Base-by-base conservation (phyloP, 2,329 filamentous ascomycete species). In the Alternaria sp. region DNA sequence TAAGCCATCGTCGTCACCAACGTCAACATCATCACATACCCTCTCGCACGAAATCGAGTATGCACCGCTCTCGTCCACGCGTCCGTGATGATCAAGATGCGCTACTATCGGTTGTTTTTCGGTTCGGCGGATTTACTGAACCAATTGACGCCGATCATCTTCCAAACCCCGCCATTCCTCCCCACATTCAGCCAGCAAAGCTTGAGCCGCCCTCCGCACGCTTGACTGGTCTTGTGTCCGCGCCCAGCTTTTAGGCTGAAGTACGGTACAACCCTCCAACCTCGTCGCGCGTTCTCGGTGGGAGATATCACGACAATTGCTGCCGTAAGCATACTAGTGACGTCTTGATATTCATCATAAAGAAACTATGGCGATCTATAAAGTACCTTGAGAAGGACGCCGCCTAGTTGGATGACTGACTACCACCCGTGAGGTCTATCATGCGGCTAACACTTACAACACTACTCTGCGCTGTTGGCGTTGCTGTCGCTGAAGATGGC, bases 401-500 rank as follows among this genome's bases (percentile, higher is more conserved):
- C 8, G 12, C 22, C 30, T 20, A n/a, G 14, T 2, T 38, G 4
- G 12, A n/a, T n/a, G 45, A 12, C 20, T 45, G 25, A 14, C 30
- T 38, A 14, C 12, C 4, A 34, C 16, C 3, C 11, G 27, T 28
- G 36, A 38, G 32, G 16, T 14, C 25, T 28, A 43, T 14, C 9
- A 68, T 68, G 65, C 62, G 53, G 32, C 44, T 66, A 28, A 36
- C 25, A 25, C 18, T 64, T 30, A 41, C 50, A 10, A 45, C 53
- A 11, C 10, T 65, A 5, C 34, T 54, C 10, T 41, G 57, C 14
- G 20, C 38, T 12, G 10, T 60, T 14, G 25, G 45, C 8, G 4
- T 41, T 32, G 61, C 54, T 11, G 22, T 60, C 7, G 87, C 87
- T 40, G 89, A 91, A 68, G 84, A 86, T 69, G 89, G 89, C 11